Evolutionary conservation across 148 eudicot species (phyloP).

Genomic region (Camellia japonica): DNA sequence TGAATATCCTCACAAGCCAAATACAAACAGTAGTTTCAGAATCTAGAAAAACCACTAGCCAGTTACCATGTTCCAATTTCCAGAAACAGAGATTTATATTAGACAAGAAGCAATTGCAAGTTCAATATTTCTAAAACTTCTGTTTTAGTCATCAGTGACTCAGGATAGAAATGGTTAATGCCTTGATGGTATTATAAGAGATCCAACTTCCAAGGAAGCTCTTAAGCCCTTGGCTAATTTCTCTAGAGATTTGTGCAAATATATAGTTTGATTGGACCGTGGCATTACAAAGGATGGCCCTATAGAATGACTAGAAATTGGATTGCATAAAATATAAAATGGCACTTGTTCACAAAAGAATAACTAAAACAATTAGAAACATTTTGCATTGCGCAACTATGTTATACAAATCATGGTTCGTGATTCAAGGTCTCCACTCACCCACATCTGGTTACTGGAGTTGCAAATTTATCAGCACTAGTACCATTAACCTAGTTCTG

Average conservation of each 20-base stretch:
- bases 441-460: background rate
- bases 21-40: background rate
- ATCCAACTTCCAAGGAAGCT: slow-evolving; percentile 4
- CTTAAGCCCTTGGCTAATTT: background rate
- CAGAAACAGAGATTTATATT: background rate
- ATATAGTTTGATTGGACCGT: background rate
- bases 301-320: background rate
- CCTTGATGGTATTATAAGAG: background rate
- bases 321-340: background rate
- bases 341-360: background rate
- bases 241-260: background rate
- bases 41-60: background rate
- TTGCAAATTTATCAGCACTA: background rate
- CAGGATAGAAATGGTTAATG: background rate
- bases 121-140: slow-evolving; percentile 2
- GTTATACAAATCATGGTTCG: background rate
- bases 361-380: background rate
- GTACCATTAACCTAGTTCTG: background rate
- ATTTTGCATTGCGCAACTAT: background rate
- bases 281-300: background rate
- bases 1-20: background rate
- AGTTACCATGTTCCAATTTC: background rate
- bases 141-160: background rate
- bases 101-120: background rate
- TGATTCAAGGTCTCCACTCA: background rate